Evolutionary conservation across 768 basidiomycete species (phyloP).

Genomic region (Pholiota molesta): DNA sequence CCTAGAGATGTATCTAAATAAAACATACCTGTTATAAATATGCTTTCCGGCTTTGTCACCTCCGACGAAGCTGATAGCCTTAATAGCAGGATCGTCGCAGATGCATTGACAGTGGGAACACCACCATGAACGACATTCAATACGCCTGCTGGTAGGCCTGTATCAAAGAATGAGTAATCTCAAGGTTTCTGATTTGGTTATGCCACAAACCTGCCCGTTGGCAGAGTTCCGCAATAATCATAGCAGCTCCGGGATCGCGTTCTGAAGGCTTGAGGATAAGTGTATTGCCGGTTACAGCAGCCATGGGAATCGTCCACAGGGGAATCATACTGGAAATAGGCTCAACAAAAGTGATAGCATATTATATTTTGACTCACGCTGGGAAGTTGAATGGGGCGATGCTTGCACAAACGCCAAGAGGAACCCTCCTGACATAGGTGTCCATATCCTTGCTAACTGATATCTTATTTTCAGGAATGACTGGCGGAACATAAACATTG

Average conservation of each 20-base stretch:
- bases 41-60: conserved; percentile 92
- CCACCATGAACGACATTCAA: conserved; percentile 92
- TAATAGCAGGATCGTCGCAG: conserved; percentile 89
- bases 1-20: not conserved
- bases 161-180: not conserved
- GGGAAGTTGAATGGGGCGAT: conserved; percentile 91
- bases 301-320: conserved; percentile 93
- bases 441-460: conserved; percentile 96
- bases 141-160: conserved; percentile 84
- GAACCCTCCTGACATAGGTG: conserved; percentile 81
- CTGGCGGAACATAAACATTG: conserved; percentile 9
- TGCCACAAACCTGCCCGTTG: conserved; percentile 68
- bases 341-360: conserved; percentile 4
- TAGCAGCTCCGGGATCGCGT: conserved; percentile 94
- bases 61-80: conserved; percentile 96
- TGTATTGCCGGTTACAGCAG: conserved; percentile 89
- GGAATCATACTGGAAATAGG: conserved; percentile 79
- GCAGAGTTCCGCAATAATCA: conserved; percentile 97
- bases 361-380: conserved; percentile 53
- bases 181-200: not conserved
- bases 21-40: conserved; percentile 78
- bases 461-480: conserved; percentile 1
- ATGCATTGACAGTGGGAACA: conserved; percentile 91
- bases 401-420: conserved; percentile 88
- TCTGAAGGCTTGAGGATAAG: conserved; percentile 95